These are phyloP conservation scores for Mycotypha africana DNA, from an alignment of 371 early-diverging fungal species.

Conservation along the genomic window DNA sequence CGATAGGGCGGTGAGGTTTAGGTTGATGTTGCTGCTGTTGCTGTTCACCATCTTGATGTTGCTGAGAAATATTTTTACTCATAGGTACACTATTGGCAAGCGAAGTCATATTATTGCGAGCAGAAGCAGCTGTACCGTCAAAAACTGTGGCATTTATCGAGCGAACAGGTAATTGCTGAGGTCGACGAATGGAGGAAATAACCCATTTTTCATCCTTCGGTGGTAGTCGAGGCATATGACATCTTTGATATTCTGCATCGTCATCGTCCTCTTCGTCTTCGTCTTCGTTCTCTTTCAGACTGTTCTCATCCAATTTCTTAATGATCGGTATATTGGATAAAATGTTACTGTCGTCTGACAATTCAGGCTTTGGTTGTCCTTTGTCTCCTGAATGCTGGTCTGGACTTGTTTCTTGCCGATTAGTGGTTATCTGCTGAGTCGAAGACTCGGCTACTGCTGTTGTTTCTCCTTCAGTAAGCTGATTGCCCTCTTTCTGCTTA, in stretches of 20 bases:
- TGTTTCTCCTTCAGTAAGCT: too few relatives aligned
- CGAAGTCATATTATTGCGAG: conserved; percentile 2
- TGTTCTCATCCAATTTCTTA: too few relatives aligned
- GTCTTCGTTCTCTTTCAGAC: too few relatives aligned
- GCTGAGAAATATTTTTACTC: too few relatives aligned
- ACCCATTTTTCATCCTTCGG: conserved; percentile 48
- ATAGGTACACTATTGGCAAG: neutral
- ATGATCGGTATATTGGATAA: too few relatives aligned
- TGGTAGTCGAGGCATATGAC: conserved; percentile 20
- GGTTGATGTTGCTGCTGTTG: conserved; percentile 1
- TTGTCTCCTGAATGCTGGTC: too few relatives aligned
- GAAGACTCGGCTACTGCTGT: neutral
- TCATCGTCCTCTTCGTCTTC: conserved; percentile 14
- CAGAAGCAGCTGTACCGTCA: conserved; percentile 7
- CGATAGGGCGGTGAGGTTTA: conserved; percentile 22
- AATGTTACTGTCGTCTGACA: too few relatives aligned
- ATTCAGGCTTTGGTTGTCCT: too few relatives aligned
- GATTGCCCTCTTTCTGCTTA: too few relatives aligned
- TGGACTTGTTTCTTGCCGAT: conserved; percentile 8
- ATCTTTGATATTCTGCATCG: conserved; percentile 6
- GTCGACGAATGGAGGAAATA: conserved; percentile 41
- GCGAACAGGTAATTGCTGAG: conserved; percentile 41
- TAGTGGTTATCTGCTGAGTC: neutral
- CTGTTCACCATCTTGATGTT: too few relatives aligned
- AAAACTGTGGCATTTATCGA: conserved; percentile 24